Base-by-base conservation (phyloP, 225 moss, liverwort and hornwort species). In the Asterella californica region DNA sequence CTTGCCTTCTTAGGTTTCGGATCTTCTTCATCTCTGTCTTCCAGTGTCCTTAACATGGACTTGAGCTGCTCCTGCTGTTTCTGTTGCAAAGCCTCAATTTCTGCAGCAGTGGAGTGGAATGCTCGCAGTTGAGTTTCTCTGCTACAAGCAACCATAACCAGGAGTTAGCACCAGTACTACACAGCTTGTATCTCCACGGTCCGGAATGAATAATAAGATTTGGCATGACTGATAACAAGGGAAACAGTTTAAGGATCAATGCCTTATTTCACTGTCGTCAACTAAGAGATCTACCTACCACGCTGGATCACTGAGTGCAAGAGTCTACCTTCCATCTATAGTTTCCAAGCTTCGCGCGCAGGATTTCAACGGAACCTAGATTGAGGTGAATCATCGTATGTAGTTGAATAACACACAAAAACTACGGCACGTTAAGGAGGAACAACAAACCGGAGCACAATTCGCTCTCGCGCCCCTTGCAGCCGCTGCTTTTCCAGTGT, bases 71-170 rank as follows among this genome's bases (percentile, higher is more conserved):
- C 91, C 87, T 99, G 95, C 73, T 89, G 89, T 69, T 84, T 89
- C 79, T 89, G 86, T 78, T 89, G 89, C 79, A 89, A 83, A 76
- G 86, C 84, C 78, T 95, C 99, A 68, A 95, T 92, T 85, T 94
- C 88, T 68, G 93, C 93, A 77, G 99, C 93, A 74, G 95, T 99
- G 63, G 95, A 93, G 83, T 99, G 95, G 82, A 99, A 99, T 54
- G 99, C 92, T 88, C 99, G 91, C 72, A 99, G 84, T 89, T 99
- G 99, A 83, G 95, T 91, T 90, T 99, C 99, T 89, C 99, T 95
- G 93, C 93, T 93, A 91, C 52, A 76, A 76, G 64, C 75, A 65
- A 70, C 24, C 71, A 72, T 38, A 64, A 48, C 61, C 66, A 70
- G 36, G 53, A 69, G 32, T 78, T 77, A 79, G 79, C 33, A 25